Base-by-base conservation (phyloP, 2,329 filamentous ascomycete genomes). In the Aspergillus sp. region DNA sequence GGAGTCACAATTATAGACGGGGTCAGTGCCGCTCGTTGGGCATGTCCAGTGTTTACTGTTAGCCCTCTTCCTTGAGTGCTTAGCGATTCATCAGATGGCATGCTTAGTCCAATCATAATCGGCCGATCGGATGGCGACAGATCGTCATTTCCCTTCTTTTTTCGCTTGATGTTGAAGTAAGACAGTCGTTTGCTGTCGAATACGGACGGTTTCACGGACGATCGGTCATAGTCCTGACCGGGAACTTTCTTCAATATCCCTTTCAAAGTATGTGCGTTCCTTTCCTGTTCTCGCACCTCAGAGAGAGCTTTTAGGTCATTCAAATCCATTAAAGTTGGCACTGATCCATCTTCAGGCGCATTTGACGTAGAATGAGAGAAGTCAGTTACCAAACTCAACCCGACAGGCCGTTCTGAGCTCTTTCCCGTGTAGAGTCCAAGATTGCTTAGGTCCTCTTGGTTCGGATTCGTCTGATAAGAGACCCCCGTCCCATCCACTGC, bases 1-100 rank as follows among this genome's bases (percentile, higher is more conserved):
- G 80, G 78, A 0, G 80, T 82, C 15, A 82, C 70, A 15, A 81
- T 66, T 47, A 82, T 82, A 0, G 76, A 75, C 3, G 80, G 80
- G 1, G 79, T 81, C 17, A 73, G 69, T 1, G 79, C 78, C 2
- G 77, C 78, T 11, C 66, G 65, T 57, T 70, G 69, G 70, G 6
- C 67, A 64, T 27, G 68, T 63, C 61, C 70, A 70, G 36, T 76
- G 71, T 13, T 64, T 54, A 27, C 73, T 58, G 62, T 70, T 13
- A 64, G 32, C 23, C 61, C 64, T 21, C 69, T 63, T 0, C 64
- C 60, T 17, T 62, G 54, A 23, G 66, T 54, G 17, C 65, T 58
- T 30, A 62, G 61, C 5, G 74, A 66, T 51, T 77, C 73, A 44
- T 73, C 62, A 47, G 68, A 68, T 30, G 79, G 75, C 17, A 82